Base-by-base conservation (phyloP, 1,139 yeast species). In the Debaryomycetaceae sp. region DNA sequence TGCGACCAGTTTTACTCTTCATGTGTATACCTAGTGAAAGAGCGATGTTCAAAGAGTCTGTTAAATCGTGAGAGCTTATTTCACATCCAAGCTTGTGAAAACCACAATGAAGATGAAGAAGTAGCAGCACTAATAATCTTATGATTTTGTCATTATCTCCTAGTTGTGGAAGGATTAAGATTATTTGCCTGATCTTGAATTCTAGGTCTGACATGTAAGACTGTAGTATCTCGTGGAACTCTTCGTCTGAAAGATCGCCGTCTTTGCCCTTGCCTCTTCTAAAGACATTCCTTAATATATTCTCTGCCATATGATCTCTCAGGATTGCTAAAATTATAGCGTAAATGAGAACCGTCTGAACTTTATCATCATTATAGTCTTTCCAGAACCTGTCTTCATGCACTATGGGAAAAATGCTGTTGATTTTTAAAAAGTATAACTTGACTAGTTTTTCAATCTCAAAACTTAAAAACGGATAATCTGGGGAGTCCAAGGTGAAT, bases 71-170 rank as follows among this genome's bases (percentile, higher is more conserved):
- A 13, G 68, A 55, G 37, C 67, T 58, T 36, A 62, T 65, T 43
- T 69, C 74, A 43, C 55, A 61, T 3, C 74, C 72, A 28, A 57
- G 51, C 41, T 56, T 53, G 41, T 61, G 59, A 38, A 57, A 60
- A 28, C 56, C 58, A 43, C 58, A 65, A 45, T 61, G 67, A 11
- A 59, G 46, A 18, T 62, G 51, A 11, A 69, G 52, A n/a, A 69
- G 51, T 16, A 61, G 44, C 50, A 53, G 59, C 1, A 65, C 60
- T 2, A 59, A 53, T 36, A 66, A 46, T 28, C 65, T 41, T 2
- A 59, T 48, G n/a, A 65, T 50, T 42, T 63, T 64, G 39, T 68
- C 71, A 30, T 59, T 58, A 41, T 67, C 71, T 5, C 73, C 73
- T 19, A 69, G 46, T 40, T 67, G 70, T 1, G 68, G 66, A 30